Percentiles rank a stretch among this genome's conserved stretches.
Conservation (phyloP, 2,329 filamentous ascomycete species). For the Lithohypha guttulata region DNA sequence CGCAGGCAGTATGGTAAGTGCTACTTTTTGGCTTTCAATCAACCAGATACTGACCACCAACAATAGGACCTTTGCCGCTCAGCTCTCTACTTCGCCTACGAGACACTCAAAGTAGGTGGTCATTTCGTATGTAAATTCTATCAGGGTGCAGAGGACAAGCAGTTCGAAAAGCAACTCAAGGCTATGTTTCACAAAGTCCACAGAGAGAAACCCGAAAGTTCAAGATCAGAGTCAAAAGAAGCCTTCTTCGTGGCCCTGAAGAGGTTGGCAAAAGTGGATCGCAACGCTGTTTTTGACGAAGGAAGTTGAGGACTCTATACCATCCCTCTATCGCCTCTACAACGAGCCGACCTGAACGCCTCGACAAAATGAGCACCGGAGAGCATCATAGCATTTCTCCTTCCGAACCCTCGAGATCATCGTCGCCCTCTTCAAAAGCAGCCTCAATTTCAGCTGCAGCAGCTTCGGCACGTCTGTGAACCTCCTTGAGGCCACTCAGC, state of each 20-base stretch:
- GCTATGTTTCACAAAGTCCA: conserved; percentile 69
- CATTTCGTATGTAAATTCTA: conserved; percentile 98
- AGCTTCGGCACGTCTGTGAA: conserved; percentile 37
- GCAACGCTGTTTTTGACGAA: conserved; percentile 35
- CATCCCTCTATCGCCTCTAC: no score
- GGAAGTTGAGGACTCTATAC: no score
- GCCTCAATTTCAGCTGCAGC: conserved; percentile 35
- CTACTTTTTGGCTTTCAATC: not conserved
- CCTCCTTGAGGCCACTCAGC: conserved; percentile 49
- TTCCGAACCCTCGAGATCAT: conserved; percentile 22
- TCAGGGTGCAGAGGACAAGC: conserved; percentile 76
- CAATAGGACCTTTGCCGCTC: conserved; percentile 76
- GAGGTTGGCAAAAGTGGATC: conserved; percentile 46
- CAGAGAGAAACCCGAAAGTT: conserved; percentile 84
- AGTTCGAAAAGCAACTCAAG: conserved; percentile 62
- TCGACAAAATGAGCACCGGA: no score
- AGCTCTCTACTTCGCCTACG: conserved; percentile 72
- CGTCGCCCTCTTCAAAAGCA: conserved; percentile 31
- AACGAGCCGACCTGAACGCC: no score
- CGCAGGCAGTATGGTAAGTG: conserved; percentile 79
- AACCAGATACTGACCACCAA: not conserved
- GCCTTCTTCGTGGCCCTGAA: conserved; percentile 72
- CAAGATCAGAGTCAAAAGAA: conserved; percentile 74
- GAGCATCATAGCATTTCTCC: conserved; percentile 27
- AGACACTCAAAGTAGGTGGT: conserved; percentile 70